Evolutionary conservation across 352 stramenopile genomes (phyloP).

Genomic region (Pythium rishiriense): DNA sequence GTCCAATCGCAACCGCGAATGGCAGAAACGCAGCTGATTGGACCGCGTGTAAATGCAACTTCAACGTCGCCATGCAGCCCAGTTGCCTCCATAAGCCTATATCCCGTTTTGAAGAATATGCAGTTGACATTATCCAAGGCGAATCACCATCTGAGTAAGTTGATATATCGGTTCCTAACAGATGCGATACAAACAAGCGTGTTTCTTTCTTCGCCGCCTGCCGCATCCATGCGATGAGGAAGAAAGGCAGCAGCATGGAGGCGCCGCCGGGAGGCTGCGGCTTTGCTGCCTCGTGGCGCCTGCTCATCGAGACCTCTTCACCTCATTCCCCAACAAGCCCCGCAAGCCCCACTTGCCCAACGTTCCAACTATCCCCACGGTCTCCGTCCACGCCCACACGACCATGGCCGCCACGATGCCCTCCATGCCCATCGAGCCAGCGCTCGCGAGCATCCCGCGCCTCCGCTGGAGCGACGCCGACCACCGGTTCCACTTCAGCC

Average conservation of each 20-base stretch:
- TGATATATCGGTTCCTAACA: not conserved
- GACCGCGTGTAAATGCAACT: slow-evolving; percentile 12
- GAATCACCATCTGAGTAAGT: not conserved
- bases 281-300: not conserved
- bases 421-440: slow-evolving; percentile 41
- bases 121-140: too few relatives aligned
- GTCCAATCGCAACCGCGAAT: not conserved
- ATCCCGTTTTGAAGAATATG: too few relatives aligned
- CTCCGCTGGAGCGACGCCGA: slow-evolving; percentile 68
- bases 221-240: slow-evolving; percentile 14
- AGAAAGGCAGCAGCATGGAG: not conserved
- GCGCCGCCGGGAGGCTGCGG: not conserved
- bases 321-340: slow-evolving; percentile 10
- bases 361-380: too few relatives aligned
- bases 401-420: slow-evolving; percentile 48
- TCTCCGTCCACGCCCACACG: not conserved
- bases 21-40: slow-evolving; percentile 6
- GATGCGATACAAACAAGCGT: slow-evolving; percentile 14
- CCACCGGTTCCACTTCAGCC: slow-evolving; percentile 80
- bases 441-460: slow-evolving; percentile 65
- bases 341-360: not conserved
- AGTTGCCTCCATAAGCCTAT: too few relatives aligned
- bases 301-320: not conserved
- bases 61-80: slow-evolving; percentile 13
- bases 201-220: slow-evolving; percentile 12